These are phyloP conservation scores for Metarhizium humberi DNA, from an alignment of 2,329 filamentous ascomycete species.

Conservation along the genomic window DNA sequence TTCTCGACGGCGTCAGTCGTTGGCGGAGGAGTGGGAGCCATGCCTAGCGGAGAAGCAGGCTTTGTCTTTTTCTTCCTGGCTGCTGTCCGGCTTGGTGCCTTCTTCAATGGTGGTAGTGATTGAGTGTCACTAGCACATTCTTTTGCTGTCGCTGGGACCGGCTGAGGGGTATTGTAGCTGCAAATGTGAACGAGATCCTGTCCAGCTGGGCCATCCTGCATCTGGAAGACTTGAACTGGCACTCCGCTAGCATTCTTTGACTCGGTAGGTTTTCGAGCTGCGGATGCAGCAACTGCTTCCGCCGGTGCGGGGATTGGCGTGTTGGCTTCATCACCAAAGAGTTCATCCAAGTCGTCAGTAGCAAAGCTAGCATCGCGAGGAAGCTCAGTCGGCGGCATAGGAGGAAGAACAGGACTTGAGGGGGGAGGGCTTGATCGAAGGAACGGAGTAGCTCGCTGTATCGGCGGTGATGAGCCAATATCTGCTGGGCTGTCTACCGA, in stretches of 20 bases:
- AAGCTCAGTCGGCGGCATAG: slow-evolving; percentile 50
- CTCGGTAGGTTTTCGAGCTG: slow-evolving; percentile 16
- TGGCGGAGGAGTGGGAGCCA: slow-evolving; percentile 28
- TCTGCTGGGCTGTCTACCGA: slow-evolving; percentile 65
- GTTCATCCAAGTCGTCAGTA: slow-evolving; percentile 65
- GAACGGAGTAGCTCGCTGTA: slow-evolving; percentile 53
- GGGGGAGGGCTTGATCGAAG: slow-evolving; percentile 53
- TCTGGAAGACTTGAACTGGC: slow-evolving; percentile 34
- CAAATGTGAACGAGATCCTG: slow-evolving; percentile 26
- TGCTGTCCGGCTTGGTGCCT: slow-evolving; percentile 9
- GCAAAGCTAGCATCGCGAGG: slow-evolving; percentile 74
- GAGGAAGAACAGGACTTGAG: slow-evolving; percentile 70
- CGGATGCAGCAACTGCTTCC: slow-evolving; percentile 16
- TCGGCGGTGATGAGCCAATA: slow-evolving; percentile 83
- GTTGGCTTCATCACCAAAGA: slow-evolving; percentile 52
- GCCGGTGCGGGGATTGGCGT: slow-evolving; percentile 25
- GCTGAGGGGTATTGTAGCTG: slow-evolving; percentile 21
- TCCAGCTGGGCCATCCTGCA: slow-evolving; percentile 25
- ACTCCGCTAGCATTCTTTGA: slow-evolving; percentile 25
- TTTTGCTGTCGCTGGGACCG: slow-evolving; percentile 6
- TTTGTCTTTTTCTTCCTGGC: slow-evolving; percentile 11
- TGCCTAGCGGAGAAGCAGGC: slow-evolving; percentile 13
- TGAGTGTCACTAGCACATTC: slow-evolving; percentile 9
- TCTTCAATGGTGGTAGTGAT: slow-evolving; percentile 16
- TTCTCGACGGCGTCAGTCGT: slow-evolving; percentile 29